These are phyloP conservation scores for Boletus fagicola DNA, from an alignment of 768 basidiomycete species.

Conservation along the genomic window DNA sequence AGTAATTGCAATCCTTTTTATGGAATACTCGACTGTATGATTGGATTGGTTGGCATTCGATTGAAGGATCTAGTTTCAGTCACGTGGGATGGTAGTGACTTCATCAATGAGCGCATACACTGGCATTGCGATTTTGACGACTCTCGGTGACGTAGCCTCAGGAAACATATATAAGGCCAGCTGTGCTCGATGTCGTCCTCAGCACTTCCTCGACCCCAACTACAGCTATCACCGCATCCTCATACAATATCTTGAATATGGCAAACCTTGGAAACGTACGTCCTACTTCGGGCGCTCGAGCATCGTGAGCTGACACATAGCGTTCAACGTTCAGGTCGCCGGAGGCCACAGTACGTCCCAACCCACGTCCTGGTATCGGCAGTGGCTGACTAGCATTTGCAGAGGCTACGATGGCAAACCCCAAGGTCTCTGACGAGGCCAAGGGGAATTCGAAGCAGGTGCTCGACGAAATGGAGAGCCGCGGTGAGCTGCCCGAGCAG, in stretches of 20 bases:
- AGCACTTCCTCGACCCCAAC: not conserved
- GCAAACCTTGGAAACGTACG: constrained; percentile 21
- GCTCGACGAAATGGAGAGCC: constrained; percentile 23
- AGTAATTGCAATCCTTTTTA: not conserved
- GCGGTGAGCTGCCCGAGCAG: constrained; percentile 17
- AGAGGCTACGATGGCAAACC: constrained; percentile 29
- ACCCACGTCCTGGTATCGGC: not conserved
- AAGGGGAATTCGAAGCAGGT: constrained; percentile 26
- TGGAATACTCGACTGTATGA: not conserved
- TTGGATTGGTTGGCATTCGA: not conserved
- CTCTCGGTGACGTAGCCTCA: constrained; percentile 11
- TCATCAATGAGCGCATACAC: constrained; percentile 9
- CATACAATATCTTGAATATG: constrained; percentile 6
- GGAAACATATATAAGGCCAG: constrained; percentile 11
- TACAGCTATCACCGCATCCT: not conserved
- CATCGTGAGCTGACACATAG: not conserved
- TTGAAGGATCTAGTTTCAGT: not conserved
- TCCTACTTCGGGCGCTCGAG: not conserved
- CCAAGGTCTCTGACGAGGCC: constrained; percentile 22
- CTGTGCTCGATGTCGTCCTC: not conserved
- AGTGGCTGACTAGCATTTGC: not conserved
- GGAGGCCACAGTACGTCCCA: constrained; percentile 13
- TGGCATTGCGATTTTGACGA: not conserved
- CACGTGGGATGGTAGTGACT: constrained; percentile 1
- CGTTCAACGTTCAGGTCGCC: constrained; percentile 7